Percentiles rank a stretch among this genome's conserved stretches.
phyloP scores from a whole-genome alignment of 208 protist species.

The Trypanosoma melophagium region DNA sequence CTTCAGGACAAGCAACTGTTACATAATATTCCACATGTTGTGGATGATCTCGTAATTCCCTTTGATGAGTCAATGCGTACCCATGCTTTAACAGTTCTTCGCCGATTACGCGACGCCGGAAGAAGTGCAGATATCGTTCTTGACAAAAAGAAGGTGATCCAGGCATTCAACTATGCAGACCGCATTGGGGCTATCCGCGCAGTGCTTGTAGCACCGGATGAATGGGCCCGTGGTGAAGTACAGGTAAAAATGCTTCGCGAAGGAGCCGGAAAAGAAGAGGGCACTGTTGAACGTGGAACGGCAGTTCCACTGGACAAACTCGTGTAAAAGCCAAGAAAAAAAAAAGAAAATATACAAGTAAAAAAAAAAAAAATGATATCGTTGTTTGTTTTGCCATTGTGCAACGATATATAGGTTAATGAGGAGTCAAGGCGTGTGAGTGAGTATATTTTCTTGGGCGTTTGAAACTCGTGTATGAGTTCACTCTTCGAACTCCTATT shows the following conservation, averaged over 20 bases:
- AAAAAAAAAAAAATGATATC: not conserved
- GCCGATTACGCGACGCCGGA: slow-evolving; percentile 71
- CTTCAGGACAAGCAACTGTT: slow-evolving; percentile 91
- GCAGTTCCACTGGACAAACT: slow-evolving; percentile 58
- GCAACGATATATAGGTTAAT: slow-evolving; percentile 1
- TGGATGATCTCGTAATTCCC: slow-evolving; percentile 91
- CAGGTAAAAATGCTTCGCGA: slow-evolving; percentile 92
- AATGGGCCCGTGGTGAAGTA: slow-evolving; percentile 90
- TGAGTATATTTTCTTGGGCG: not conserved
- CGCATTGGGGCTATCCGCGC: slow-evolving; percentile 86
- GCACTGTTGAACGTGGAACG: slow-evolving; percentile 46
- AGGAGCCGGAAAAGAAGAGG: slow-evolving; percentile 47
- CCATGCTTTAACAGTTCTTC: slow-evolving; percentile 74
- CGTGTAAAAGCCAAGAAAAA: slow-evolving; percentile 8
- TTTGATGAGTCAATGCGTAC: slow-evolving; percentile 92
- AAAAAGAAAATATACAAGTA: slow-evolving; percentile 9
- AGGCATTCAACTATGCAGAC: slow-evolving; percentile 95
- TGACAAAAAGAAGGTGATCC: slow-evolving; percentile 88
- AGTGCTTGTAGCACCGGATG: slow-evolving; percentile 92
- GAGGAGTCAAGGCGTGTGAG: not conserved
- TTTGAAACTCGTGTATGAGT: not conserved
- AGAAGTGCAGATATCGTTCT: slow-evolving; percentile 90
- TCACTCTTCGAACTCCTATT: no score
- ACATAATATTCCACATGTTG: slow-evolving; percentile 45
- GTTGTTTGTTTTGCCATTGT: slow-evolving; percentile 11